Evolutionary conservation across 192 early-diverging fungal species (phyloP), one percentile per base, ranked within the genome.

Genomic region (Pilobolus umbonatus): DNA sequence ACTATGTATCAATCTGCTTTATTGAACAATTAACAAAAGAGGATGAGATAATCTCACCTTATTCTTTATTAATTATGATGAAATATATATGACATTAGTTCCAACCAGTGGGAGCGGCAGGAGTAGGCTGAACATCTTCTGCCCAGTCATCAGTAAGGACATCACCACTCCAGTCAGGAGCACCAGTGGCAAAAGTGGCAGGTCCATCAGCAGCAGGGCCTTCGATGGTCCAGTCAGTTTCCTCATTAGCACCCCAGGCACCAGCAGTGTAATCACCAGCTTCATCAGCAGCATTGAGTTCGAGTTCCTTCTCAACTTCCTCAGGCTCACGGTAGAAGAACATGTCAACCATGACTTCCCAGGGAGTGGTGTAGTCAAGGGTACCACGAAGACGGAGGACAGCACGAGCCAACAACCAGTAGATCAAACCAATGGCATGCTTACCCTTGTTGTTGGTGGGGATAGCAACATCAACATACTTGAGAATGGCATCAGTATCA

Each of bases 311-410:
- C 73, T 89, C 88, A 57, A 85, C 86, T 72, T 99, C 97, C 68
- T 89, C 89, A 64, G 95, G 85, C 69, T 96, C 94, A 73, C 97
- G 90, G 87, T 87, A 98, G 89, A 99, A 98, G 95, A 97, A 99
- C 97, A 99, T 94, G 78, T 98, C 95, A 61, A 92, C 90, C 94
- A 99, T 98, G 69, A 99, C 79, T 65, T 91, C 79, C 95, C 95
- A 99, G 62, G 83, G 80, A 66, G 82, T 72, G 64, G 80, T 71
- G 70, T 93, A 86, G 67, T 87, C 61, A 71, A 99, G 82, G 72
- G 86, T 82, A 65, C 93, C 94, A 72, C 94, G 87, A 69, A 99
- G 88, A 64, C 95, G 89, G 76, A 96, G 90, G 55, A 99, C 92
- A 83, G 96, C 91, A 75, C 97, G 89, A 60, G 95, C 93, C 67